Evolutionary conservation across 1,284 basidiomycete genomes (phyloP), one percentile per base, ranked within the genome.

Genomic region (Lignosus rhinocerotis): DNA sequence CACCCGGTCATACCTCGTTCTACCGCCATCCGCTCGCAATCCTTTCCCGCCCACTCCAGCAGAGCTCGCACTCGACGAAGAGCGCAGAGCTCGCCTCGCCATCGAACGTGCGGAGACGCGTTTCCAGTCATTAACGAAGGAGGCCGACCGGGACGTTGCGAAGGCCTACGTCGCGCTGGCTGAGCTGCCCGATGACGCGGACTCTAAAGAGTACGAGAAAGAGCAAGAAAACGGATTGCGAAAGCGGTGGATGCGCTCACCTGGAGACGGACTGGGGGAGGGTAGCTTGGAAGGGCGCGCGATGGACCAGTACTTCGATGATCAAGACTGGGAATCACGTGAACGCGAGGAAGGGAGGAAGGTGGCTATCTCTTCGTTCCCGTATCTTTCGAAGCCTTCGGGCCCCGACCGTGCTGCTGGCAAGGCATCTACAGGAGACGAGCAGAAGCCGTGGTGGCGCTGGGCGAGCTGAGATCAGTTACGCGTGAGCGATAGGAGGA

Each of bases 161-260:
- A 80, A 80, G 64, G 82, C 85, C 36, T 90, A 90, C 70, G 80
- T 89, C 57, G 81, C 84, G 7, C 74, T 90, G 17, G 84, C 85
- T 5, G 60, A 51, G 17, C 44, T 66, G 2, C 55, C 56, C 3
- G 82, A 82, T 54, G 62, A 70, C 1, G 72, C 70, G 43, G 68
- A 78, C 59, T 50, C 55, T 31, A 79, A 78, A 61, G 76, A 79
- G 17, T 55, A 48, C 44, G 53, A 63, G 5, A 30, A 38, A 9
- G 61, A 56, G 31, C 61, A 62, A 56, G 68, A 70, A 60, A 58
- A 56, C 58, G 64, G 58, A 38, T 34, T 55, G 57, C 45, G 55
- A 50, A 51, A 62, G 61, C 51, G 59, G 45, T 59, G 36, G 58
- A 54, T 34, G 42, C 67, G n/a, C 19, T 44, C 21, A 17, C 30